Conservation (phyloP, 2,329 filamentous ascomycete genomes). For the Colletotrichum costaricense region DNA sequence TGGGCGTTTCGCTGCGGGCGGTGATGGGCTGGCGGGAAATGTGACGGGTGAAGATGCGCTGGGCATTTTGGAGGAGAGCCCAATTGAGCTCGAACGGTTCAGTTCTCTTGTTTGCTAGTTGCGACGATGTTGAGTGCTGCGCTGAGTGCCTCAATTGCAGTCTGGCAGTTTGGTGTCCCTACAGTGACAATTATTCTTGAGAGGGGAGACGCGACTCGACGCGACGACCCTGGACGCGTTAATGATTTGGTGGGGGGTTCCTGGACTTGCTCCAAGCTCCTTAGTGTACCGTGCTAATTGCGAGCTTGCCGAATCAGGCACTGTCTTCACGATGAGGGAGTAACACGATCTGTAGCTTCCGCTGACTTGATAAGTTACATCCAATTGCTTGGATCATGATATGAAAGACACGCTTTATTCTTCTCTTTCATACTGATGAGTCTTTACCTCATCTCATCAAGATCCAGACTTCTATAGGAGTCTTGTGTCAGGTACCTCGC, state of each 20-base stretch:
- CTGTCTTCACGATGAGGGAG: constrained; percentile 14
- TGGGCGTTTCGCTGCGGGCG: constrained; percentile 48
- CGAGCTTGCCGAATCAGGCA: rapidly evolving
- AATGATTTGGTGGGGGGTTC: constrained; percentile 21
- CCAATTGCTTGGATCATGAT: neutral
- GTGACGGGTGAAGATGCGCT: constrained; percentile 69
- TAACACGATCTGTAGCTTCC: neutral
- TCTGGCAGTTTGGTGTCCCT: neutral
- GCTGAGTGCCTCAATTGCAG: neutral
- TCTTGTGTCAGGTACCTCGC: neutral
- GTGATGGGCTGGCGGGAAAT: constrained; percentile 63
- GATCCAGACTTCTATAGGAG: rapidly evolving
- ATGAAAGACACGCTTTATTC: too few species aligned
- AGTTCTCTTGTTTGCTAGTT: neutral
- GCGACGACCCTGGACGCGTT: constrained; percentile 29
- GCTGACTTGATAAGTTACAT: neutral
- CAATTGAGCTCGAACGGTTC: neutral
- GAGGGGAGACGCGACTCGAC: constrained; percentile 27
- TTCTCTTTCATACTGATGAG: too few species aligned
- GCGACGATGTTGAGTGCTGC: neutral
- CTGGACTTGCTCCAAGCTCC: neutral
- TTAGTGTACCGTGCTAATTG: neutral
- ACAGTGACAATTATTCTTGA: constrained; percentile 17
- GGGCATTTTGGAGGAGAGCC: constrained; percentile 56
- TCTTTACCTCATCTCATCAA: too few species aligned